Percentiles rank a stretch among this genome's conserved stretches.
Conservation (phyloP, 108 stramenopile genomes). For the Phaeodactylum tricornutum region DNA sequence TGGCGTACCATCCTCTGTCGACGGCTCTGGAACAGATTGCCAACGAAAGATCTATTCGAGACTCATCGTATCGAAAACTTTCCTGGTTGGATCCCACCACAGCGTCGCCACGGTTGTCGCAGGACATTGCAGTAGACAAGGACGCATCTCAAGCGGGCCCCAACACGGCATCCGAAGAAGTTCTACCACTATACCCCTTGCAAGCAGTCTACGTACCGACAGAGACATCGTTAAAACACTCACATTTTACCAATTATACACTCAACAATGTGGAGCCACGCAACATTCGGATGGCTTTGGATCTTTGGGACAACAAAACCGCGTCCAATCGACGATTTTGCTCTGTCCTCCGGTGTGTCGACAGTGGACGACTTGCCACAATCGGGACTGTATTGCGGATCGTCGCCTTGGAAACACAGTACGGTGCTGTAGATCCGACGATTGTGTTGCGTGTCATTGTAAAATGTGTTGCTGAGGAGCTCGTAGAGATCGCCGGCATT, state of each 20-base stretch:
- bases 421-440: constrained; percentile 6
- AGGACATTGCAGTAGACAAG: too few species aligned
- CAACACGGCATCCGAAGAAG: too few species aligned
- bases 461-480: constrained; percentile 24
- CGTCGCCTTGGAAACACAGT: constrained; percentile 21
- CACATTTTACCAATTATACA: too few species aligned
- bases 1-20: too few species aligned
- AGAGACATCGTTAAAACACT: too few species aligned
- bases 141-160: too few species aligned
- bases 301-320: too few species aligned
- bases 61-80: too few species aligned
- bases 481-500: constrained; percentile 40
- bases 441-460: constrained; percentile 20
- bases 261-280: constrained; percentile 64
- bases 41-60: too few species aligned
- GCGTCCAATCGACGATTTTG: constrained; percentile 19
- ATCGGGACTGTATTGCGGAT: constrained; percentile 52
- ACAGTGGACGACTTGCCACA: constrained; percentile 53
- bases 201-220: constrained; percentile 43
- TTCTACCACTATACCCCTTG: constrained; percentile 69
- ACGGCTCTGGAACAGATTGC: too few species aligned
- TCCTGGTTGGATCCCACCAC: too few species aligned
- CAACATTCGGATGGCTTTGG: constrained; percentile 64
- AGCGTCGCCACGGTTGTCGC: too few species aligned
- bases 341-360: constrained; percentile 38